Base-by-base conservation (phyloP, 2,329 filamentous ascomycete genomes). In the Ceratocystis eucalypticola region DNA sequence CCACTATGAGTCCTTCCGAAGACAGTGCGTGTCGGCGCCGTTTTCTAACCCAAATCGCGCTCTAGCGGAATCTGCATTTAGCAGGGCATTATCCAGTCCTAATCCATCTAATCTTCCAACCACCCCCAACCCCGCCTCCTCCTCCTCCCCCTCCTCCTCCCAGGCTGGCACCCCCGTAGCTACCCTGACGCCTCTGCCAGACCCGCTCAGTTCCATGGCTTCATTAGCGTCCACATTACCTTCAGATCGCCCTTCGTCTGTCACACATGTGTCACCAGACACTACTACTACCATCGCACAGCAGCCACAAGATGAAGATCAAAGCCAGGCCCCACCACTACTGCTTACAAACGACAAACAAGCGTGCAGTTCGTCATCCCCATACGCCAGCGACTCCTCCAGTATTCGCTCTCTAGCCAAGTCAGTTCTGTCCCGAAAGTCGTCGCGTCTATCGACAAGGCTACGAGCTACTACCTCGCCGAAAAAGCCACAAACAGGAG, bases 1-100 rank as follows among this genome's bases (percentile, higher is more conserved):
- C 0, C 94, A 99, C 74, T 99, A 99, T 77, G 94, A 99, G 75
- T 93, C 91, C 0, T 97, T 97, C 75, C 84, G 94, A 44, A 84
- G 94, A 46, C 94, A 97, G 75, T 88, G 89, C 67, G 77, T 90
- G 7, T 66, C 67, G 7, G 78, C 88, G 2, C 92, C 92, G 0
- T 97, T 86, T 73, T 88, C 90, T 1, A 96, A 93, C 6, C 85
- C 88, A 0, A 87, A 89, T 70, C 86, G 85, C 0, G 93, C 96
- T 75, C 87, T 88, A 68, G 82, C 82, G 5, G 88, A 89, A 46
- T 87, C 85, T 5, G 84, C 87, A 44, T 93, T 89, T 72, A 90
- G 87, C 74, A 80, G 79, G 72, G 77, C 84, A 64, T 80, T 83
- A 68, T 79, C 83, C 70, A 79, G 79, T 5, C 74, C 77, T 1